phyloP scores from a whole-genome alignment of 345 rosid species.

The Populus euphratica region DNA sequence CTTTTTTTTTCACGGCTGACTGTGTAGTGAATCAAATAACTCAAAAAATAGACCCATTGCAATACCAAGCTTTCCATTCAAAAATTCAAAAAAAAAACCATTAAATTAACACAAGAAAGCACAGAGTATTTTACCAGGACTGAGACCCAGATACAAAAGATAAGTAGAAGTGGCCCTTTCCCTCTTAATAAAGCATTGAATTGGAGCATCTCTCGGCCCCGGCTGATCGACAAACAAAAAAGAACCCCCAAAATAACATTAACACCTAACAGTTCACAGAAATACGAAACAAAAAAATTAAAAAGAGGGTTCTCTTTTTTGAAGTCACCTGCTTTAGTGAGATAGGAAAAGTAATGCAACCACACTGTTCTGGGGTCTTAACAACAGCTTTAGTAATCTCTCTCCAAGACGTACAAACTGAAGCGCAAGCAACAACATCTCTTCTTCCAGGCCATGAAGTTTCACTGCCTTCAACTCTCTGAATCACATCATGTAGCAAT shows the following conservation, averaged over 20 bases:
- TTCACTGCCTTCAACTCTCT: slow-evolving; percentile 51
- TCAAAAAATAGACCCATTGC: background rate
- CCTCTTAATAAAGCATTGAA: slow-evolving; percentile 85
- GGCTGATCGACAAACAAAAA: slow-evolving; percentile 45
- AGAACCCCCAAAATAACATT: background rate
- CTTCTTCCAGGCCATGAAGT: slow-evolving; percentile 74
- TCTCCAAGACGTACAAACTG: slow-evolving; percentile 87
- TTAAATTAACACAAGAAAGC: background rate
- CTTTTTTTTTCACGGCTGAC: background rate
- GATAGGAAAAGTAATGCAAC: slow-evolving; percentile 72
- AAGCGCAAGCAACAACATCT: slow-evolving; percentile 80
- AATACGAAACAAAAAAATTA: background rate
- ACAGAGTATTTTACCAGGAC: slow-evolving; percentile 60
- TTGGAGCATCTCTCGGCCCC: slow-evolving; percentile 75
- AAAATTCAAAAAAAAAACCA: background rate
- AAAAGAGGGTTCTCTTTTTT: background rate
- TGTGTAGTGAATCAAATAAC: background rate
- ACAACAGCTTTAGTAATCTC: slow-evolving; percentile 58
- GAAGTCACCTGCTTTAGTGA: slow-evolving; percentile 71
- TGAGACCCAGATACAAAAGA: slow-evolving; percentile 69
- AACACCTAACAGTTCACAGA: slow-evolving; percentile 3
- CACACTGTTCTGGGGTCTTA: slow-evolving; percentile 60
- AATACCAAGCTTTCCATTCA: background rate
- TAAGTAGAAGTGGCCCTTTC: slow-evolving; percentile 65
- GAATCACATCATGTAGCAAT: slow-evolving; percentile 65